Evolutionary conservation across 2,329 filamentous ascomycete species (phyloP).

Genomic region (Colletotrichum camelliae): DNA sequence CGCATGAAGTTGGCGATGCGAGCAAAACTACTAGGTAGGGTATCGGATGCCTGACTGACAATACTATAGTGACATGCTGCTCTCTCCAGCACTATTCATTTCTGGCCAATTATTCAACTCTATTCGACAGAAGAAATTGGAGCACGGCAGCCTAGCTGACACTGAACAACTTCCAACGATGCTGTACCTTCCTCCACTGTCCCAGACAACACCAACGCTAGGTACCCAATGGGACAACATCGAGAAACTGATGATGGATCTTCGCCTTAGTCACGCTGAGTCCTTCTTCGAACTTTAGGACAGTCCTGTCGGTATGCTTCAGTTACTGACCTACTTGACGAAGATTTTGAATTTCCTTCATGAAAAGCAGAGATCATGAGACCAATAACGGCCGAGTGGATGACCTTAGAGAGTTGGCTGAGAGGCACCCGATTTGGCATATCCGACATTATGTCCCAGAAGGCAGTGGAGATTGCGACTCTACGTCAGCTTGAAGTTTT

Average conservation of each 20-base stretch:
- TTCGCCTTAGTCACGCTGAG: not conserved
- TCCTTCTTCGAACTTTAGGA: not conserved
- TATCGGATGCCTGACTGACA: not conserved
- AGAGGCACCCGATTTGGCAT: not conserved
- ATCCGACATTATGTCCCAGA: rapidly evolving
- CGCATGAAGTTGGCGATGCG: not conserved
- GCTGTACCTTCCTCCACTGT: not conserved
- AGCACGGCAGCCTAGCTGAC: not conserved
- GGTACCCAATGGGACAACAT: not conserved
- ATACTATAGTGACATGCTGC: not conserved
- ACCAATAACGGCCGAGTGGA: not conserved
- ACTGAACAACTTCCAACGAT: not conserved
- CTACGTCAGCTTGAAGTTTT: not conserved
- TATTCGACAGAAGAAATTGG: not conserved
- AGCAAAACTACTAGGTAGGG: not conserved
- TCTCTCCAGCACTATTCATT: not conserved
- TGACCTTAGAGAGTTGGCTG: not conserved
- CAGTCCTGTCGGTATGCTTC: not conserved
- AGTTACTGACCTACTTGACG: not conserved
- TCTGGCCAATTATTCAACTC: not conserved
- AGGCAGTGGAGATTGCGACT: not conserved
- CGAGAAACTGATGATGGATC: not conserved
- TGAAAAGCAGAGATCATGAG: not conserved
- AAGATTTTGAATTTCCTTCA: not conserved
- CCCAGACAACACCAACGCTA: not conserved